phyloP scores from a whole-genome alignment of 768 basidiomycete genomes.

The Hemileccinum impolitum region DNA sequence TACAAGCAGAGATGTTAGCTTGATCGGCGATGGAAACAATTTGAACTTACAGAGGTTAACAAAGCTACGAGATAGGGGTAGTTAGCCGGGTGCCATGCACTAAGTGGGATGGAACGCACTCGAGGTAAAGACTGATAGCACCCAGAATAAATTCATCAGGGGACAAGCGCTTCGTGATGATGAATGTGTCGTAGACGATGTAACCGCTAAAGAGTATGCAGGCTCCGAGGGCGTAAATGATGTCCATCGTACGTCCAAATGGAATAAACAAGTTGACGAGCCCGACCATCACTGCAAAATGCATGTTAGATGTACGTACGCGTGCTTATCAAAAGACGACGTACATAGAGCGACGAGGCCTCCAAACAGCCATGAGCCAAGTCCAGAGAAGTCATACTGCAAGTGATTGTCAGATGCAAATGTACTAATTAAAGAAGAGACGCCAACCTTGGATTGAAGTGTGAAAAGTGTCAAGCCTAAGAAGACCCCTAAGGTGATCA shows the following conservation, averaged over 20 bases:
- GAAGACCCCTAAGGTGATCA: constrained; percentile 93
- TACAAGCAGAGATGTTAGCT: constrained; percentile 23
- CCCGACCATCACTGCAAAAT: constrained; percentile 64
- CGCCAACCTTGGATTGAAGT: constrained; percentile 79
- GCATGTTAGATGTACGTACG: neutral
- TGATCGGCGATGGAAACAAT: neutral
- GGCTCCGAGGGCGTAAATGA: constrained; percentile 75
- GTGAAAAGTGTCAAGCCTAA: constrained; percentile 93
- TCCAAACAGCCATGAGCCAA: constrained; percentile 89
- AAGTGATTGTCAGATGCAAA: neutral
- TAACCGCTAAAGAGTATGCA: constrained; percentile 87
- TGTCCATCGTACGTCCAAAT: constrained; percentile 76
- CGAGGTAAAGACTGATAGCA: constrained; percentile 90
- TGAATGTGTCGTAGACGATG: constrained; percentile 86
- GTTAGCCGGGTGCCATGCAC: constrained; percentile 10
- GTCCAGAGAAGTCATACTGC: constrained; percentile 91
- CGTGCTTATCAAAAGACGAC: constrained; percentile 19
- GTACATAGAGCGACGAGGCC: constrained; percentile 75
- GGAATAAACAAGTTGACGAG: constrained; percentile 85
- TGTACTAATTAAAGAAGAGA: neutral
- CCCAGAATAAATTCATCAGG: constrained; percentile 95
- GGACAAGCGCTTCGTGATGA: constrained; percentile 82
- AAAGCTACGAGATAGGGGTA: constrained; percentile 48
- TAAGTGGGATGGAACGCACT: constrained; percentile 47
- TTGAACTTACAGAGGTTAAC: constrained; percentile 75